phyloP scores from a whole-genome alignment of 148 eudicot genomes.

The Camellia sinensis region DNA sequence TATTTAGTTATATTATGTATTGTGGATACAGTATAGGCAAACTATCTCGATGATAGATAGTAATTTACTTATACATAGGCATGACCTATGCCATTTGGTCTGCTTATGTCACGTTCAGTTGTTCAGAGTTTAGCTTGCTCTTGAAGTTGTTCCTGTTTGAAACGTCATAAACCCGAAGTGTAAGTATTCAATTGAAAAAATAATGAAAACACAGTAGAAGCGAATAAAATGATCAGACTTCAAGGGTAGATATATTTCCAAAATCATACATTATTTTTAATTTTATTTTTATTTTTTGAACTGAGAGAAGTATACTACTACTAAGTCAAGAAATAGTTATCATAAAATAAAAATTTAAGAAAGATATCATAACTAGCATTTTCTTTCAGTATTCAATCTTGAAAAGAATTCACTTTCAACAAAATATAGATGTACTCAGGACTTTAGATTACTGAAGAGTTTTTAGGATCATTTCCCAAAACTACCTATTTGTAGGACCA shows the following conservation, averaged over 20 bases:
- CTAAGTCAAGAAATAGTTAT: not conserved
- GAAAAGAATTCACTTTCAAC: not conserved
- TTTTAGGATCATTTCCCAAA: not conserved
- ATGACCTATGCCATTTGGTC: not conserved
- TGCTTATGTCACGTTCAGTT: not conserved
- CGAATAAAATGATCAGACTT: not conserved
- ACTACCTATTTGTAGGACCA: not conserved
- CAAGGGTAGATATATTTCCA: not conserved
- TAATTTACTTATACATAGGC: not conserved
- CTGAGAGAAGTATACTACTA: not conserved
- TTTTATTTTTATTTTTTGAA: not conserved
- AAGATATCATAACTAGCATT: not conserved
- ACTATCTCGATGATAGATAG: not conserved
- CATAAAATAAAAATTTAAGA: not conserved
- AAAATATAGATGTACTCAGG: not conserved
- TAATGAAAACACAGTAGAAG: not conserved
- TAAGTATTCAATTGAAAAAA: not conserved
- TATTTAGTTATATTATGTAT: not conserved
- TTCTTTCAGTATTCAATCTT: not conserved
- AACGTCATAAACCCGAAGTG: not conserved
- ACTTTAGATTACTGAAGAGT: not conserved
- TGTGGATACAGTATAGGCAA: not conserved
- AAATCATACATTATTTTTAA: not conserved
- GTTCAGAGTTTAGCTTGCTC: slow-evolving; percentile 55
- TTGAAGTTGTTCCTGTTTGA: slow-evolving; percentile 74